phyloP scores from a whole-genome alignment of 352 stramenopile species.

The Discostella stelligera region DNA sequence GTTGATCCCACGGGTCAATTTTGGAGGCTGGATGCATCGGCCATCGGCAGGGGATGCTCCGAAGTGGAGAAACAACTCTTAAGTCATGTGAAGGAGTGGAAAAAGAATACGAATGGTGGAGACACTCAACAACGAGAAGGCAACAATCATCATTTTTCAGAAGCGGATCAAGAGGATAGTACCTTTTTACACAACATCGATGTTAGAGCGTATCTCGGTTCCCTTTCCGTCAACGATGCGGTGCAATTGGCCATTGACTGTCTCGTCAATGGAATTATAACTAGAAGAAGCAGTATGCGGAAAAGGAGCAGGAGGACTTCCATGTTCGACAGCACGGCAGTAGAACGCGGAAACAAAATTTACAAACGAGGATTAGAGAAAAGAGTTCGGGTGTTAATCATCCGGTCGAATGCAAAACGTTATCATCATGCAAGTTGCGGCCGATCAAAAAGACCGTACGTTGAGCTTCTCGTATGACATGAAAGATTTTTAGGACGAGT shows the following conservation, averaged over 20 bases:
- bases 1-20: constrained; percentile 80
- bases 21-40: constrained; percentile 62
- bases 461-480: too few relatives aligned
- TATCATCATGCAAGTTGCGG: not conserved
- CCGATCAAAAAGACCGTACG: not conserved
- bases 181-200: constrained; percentile 5
- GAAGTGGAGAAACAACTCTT: constrained; percentile 45
- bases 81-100: constrained; percentile 18
- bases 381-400: constrained; percentile 19
- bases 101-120: not conserved
- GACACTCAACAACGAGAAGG: not conserved
- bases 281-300: not conserved
- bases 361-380: constrained; percentile 21
- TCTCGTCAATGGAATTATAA: constrained; percentile 41
- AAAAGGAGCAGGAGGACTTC: not conserved
- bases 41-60: constrained; percentile 50
- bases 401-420: constrained; percentile 1
- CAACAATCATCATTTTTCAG: not conserved
- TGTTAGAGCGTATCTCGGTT: constrained; percentile 34
- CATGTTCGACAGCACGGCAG: not conserved
- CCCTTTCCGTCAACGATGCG: constrained; percentile 32
- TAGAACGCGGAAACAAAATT: not conserved
- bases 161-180: not conserved
- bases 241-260: constrained; percentile 40
- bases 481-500: too few relatives aligned